Conservation (phyloP, 2,329 filamentous ascomycete genomes). For the Penicillium expansum region DNA sequence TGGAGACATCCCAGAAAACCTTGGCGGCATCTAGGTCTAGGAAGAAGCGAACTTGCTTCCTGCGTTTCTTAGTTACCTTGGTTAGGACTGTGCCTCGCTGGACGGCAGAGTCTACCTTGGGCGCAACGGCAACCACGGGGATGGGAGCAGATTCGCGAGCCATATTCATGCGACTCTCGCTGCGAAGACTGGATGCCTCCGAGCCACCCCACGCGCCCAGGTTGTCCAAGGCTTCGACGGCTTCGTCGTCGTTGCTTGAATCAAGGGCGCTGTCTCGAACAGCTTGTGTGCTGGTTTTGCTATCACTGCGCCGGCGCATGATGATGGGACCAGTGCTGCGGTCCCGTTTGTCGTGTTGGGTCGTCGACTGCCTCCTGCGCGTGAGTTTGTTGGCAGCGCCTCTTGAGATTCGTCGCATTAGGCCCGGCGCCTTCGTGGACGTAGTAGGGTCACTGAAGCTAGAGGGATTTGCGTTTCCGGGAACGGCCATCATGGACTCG, state of each 20-base stretch:
- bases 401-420: slow-evolving; percentile 84
- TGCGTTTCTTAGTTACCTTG: slow-evolving; percentile 83
- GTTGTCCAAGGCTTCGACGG: slow-evolving; percentile 48
- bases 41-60: slow-evolving; percentile 68
- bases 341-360: slow-evolving; percentile 73
- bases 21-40: slow-evolving; percentile 82
- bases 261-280: slow-evolving; percentile 47
- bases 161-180: slow-evolving; percentile 35
- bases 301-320: slow-evolving; percentile 82
- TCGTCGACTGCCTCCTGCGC: slow-evolving; percentile 73
- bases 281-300: slow-evolving; percentile 67
- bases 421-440: slow-evolving; percentile 55
- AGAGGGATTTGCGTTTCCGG: slow-evolving; percentile 42
- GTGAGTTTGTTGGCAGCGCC: slow-evolving; percentile 68
- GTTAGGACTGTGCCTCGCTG: slow-evolving; percentile 73
- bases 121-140: slow-evolving; percentile 45
- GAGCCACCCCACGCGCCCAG: slow-evolving; percentile 43
- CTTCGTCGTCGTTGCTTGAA: slow-evolving; percentile 39
- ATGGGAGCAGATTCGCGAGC: slow-evolving; percentile 32
- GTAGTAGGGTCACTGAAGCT: slow-evolving; percentile 61
- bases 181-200: slow-evolving; percentile 41
- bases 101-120: slow-evolving; percentile 72
- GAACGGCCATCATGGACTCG: slow-evolving; percentile 61
- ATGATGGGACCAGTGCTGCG: slow-evolving; percentile 87
- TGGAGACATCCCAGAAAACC: slow-evolving; percentile 79